Conservation (phyloP, 2,329 filamentous ascomycete genomes). For the Falciphora oryzae region DNA sequence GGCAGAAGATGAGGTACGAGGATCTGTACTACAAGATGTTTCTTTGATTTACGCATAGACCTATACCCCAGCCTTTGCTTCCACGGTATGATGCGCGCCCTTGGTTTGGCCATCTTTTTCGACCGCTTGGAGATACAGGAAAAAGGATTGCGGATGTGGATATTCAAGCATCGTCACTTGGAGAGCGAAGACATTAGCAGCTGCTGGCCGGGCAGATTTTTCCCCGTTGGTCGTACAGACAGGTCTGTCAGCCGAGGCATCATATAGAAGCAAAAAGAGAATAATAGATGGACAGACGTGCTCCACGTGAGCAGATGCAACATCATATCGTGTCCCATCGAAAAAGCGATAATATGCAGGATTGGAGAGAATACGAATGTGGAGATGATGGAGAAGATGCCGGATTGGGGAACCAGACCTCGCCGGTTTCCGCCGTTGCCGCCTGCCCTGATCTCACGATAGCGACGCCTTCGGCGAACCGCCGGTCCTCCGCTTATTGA, state of each 20-base stretch:
- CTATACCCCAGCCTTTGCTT: background rate
- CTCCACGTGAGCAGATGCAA: background rate
- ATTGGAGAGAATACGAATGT: background rate
- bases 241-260: background rate
- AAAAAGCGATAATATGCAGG: no score
- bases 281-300: background rate
- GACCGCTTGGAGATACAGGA: background rate
- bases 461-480: background rate
- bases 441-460: background rate
- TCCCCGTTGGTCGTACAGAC: background rate
- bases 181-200: background rate
- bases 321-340: background rate
- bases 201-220: background rate
- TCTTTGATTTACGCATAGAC: slow-evolving; percentile 2
- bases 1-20: background rate
- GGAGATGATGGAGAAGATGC: background rate
- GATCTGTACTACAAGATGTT: background rate
- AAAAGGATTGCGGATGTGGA: slow-evolving; percentile 1
- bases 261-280: background rate
- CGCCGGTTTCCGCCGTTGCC: background rate
- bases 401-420: background rate
- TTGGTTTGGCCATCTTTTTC: background rate
- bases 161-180: background rate
- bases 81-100: background rate
- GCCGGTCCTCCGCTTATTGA: background rate